Evolutionary conservation across 2,329 filamentous ascomycete genomes (phyloP).

Genomic region (Exophiala viscosa): DNA sequence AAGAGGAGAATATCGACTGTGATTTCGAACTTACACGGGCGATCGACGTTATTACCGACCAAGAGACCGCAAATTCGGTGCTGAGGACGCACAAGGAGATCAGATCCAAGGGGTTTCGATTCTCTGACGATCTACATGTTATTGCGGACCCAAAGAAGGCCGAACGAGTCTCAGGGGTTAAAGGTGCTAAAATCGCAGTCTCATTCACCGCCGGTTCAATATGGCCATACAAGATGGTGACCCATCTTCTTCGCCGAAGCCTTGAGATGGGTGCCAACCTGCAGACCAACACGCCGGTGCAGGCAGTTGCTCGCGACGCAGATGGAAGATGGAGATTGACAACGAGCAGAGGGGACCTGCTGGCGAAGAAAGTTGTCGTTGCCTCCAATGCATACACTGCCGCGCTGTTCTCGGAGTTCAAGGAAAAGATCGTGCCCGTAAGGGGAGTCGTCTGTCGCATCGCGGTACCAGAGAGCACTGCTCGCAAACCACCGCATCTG

Average conservation of each 20-base stretch:
- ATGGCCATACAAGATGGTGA: slow-evolving; percentile 75
- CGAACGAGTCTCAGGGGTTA: slow-evolving; percentile 34
- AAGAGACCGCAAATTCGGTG: slow-evolving; percentile 32
- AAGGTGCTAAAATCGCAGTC: slow-evolving; percentile 36
- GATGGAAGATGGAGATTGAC: slow-evolving; percentile 60
- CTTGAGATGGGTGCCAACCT: slow-evolving; percentile 49
- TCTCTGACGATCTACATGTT: slow-evolving; percentile 31
- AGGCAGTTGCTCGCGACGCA: slow-evolving; percentile 25
- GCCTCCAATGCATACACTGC: slow-evolving; percentile 84
- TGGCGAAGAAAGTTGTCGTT: slow-evolving; percentile 63
- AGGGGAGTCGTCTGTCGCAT: slow-evolving; percentile 51
- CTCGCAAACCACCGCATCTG: slow-evolving; percentile 29
- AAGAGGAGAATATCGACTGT: slow-evolving; percentile 42
- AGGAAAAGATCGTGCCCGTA: slow-evolving; percentile 71
- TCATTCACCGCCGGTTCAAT: slow-evolving; percentile 34
- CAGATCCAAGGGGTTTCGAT: slow-evolving; percentile 28
- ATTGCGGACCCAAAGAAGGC: slow-evolving; percentile 24
- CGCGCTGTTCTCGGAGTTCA: slow-evolving; percentile 64
- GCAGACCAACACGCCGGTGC: slow-evolving; percentile 52
- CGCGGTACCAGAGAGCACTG: slow-evolving; percentile 40
- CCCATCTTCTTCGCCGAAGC: slow-evolving; percentile 64
- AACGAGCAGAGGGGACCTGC: slow-evolving; percentile 65
- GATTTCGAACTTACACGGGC: slow-evolving; percentile 41
- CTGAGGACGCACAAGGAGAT: slow-evolving; percentile 33
- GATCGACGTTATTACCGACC: slow-evolving; percentile 38